Evolutionary conservation across 176 grass and related monocot species (phyloP), one percentile per base, ranked within the genome.

Genomic region (Juncus effusus): DNA sequence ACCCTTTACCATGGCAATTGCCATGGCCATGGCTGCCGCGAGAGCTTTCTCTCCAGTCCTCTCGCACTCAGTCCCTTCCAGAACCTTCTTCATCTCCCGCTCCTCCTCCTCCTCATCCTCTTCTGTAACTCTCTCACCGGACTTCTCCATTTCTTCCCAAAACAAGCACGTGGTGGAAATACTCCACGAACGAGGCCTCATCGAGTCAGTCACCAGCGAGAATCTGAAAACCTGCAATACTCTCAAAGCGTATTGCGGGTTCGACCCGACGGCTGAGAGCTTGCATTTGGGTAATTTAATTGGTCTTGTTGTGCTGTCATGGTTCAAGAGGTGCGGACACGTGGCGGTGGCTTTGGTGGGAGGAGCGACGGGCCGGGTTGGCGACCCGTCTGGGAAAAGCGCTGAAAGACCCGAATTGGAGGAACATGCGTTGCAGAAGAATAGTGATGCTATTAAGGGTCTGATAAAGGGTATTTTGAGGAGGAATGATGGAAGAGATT

Each of bases 261-360:
- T 97, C 68, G 94, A 97, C 56, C 88, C 94, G 2, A 93, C 88
- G 3, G 94, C 88, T 0, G 82, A 97, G 86, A 97, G 85, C 51
- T 78, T 93, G 64, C 94, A 97, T 59, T 82, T 97, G 10, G 94
- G 85, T 8, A 92, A 97, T 64, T 82, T 97, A 13, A 83, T 97
- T 39, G 94, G 88, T 40, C 76, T 97, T 39, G 78, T 97, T 13
- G 83, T 78, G 42, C 77, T 99, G 51, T 99, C 94, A 56, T 99
- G 94, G 85, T 93, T 89, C 85, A 88, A 84, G 72, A 88, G 88
- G 4, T 89, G 88, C 63, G 88, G 88, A 41, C 88, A 97, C 75
- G 83, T 84, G 40, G 67, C 80, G 42, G 80, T 99, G 14, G 94
- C 85, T 13, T 58, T 99, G 11, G 54, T 99, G 7, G 85, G 88